phyloP scores from a whole-genome alignment of 2,329 filamentous ascomycete species.

The Botryosphaeria dothidea region DNA sequence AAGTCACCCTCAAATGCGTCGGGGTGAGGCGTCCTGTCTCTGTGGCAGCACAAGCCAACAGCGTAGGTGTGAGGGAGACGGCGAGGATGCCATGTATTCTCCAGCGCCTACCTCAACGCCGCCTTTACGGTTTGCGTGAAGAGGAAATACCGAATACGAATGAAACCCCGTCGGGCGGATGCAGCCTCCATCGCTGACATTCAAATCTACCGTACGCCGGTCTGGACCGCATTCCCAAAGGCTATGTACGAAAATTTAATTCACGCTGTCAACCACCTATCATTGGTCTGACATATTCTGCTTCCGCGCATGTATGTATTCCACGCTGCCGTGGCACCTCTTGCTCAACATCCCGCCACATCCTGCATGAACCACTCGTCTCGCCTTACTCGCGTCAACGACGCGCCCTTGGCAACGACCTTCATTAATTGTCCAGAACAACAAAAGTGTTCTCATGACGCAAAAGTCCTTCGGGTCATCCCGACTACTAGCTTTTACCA shows the following conservation, averaged over 20 bases:
- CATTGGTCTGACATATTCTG: neutral
- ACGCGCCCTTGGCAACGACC: neutral
- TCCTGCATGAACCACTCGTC: conserved; percentile 2
- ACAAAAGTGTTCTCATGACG: conserved; percentile 7
- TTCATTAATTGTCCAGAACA: neutral
- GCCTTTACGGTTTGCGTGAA: neutral
- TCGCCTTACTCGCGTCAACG: neutral
- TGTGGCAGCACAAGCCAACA: neutral
- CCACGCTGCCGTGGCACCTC: conserved; percentile 13
- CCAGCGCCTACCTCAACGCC: neutral
- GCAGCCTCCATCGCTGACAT: conserved; percentile 1
- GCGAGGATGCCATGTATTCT: neutral
- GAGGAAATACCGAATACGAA: neutral
- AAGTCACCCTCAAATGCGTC: neutral
- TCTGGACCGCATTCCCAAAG: neutral
- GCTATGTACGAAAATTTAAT: neutral
- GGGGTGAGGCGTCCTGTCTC: neutral
- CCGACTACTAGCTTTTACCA: neutral
- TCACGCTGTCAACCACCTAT: neutral
- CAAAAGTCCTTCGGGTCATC: neutral
- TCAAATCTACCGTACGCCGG: neutral
- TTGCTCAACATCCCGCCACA: neutral
- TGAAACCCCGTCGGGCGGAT: neutral
- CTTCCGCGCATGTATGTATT: neutral
- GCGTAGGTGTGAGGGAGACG: neutral